These are phyloP conservation scores for Tulasnella sp. DNA, from an alignment of 768 basidiomycete species.

Conservation along the genomic window DNA sequence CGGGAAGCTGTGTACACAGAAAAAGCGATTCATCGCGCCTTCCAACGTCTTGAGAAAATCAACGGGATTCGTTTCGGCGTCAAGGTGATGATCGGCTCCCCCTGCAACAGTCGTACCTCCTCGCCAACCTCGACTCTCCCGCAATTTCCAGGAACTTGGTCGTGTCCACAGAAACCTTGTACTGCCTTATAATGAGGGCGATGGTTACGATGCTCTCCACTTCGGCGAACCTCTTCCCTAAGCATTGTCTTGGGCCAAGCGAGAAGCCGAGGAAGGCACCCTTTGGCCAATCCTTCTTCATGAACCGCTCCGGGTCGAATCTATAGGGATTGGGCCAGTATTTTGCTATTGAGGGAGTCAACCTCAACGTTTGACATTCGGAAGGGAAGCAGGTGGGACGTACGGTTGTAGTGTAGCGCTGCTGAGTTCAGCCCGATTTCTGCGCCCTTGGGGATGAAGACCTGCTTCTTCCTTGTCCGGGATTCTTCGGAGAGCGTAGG, in stretches of 20 bases:
- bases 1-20: too few species aligned
- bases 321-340: slow-evolving; percentile 6
- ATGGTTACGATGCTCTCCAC: slow-evolving; percentile 3
- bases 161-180: not conserved
- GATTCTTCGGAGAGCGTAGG: not conserved
- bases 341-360: not conserved
- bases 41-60: slow-evolving; percentile 1
- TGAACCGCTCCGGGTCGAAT: slow-evolving; percentile 7
- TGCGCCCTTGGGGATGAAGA: slow-evolving; percentile 7
- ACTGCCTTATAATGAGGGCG: not conserved
- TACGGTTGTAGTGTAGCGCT: slow-evolving; percentile 12
- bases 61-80: slow-evolving; percentile 2
- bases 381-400: not conserved
- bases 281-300: slow-evolving; percentile 7
- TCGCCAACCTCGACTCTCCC: not conserved
- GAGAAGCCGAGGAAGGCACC: slow-evolving; percentile 15
- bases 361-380: too few species aligned
- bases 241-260: slow-evolving; percentile 2
- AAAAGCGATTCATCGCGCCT: too few species aligned
- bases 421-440: not conserved
- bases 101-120: slow-evolving; percentile 8
- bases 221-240: slow-evolving; percentile 1
- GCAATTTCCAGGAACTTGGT: not conserved
- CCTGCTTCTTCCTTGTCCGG: not conserved
- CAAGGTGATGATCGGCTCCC: not conserved